Evolutionary conservation across 2,329 filamentous ascomycete genomes (phyloP).

Genomic region (Macroventuria anomochaeta): DNA sequence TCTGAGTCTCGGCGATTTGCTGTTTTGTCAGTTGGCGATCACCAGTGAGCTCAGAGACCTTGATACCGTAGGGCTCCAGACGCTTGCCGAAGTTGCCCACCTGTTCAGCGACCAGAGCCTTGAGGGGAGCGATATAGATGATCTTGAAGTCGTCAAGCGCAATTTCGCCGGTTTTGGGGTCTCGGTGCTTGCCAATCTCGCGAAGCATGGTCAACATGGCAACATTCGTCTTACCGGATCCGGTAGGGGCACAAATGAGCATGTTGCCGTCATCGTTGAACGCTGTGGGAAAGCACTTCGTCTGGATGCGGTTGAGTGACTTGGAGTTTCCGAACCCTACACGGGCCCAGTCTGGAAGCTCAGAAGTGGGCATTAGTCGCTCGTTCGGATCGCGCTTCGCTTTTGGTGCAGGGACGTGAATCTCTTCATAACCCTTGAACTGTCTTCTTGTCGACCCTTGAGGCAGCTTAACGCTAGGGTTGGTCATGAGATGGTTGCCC

Average conservation of each 20-base stretch:
- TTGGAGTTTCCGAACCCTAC: slow-evolving; percentile 84
- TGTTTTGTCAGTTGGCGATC: slow-evolving; percentile 98
- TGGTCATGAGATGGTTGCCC: slow-evolving; percentile 99
- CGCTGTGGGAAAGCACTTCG: slow-evolving; percentile 87
- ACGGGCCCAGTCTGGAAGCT: slow-evolving; percentile 92
- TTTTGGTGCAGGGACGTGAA: slow-evolving; percentile 93
- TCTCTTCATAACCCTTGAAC: slow-evolving; percentile 98
- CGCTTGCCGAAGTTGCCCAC: slow-evolving; percentile 96
- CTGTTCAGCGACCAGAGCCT: slow-evolving; percentile 95
- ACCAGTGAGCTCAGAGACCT: slow-evolving; percentile 93
- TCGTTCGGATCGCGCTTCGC: slow-evolving; percentile 82
- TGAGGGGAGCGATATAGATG: slow-evolving; percentile 94
- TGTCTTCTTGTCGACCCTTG: slow-evolving; percentile 94
- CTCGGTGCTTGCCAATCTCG: slow-evolving; percentile 93
- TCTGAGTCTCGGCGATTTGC: slow-evolving; percentile 95
- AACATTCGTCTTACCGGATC: slow-evolving; percentile 97
- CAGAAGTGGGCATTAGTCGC: slow-evolving; percentile 76
- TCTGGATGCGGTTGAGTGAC: slow-evolving; percentile 93
- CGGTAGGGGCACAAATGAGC: slow-evolving; percentile 96
- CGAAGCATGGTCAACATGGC: slow-evolving; percentile 96
- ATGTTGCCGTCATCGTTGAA: slow-evolving; percentile 96
- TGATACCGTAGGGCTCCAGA: slow-evolving; percentile 87
- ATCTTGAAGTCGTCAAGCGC: slow-evolving; percentile 98
- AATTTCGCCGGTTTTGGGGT: slow-evolving; percentile 88
- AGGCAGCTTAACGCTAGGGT: slow-evolving; percentile 89